Conservation (phyloP, 1,284 basidiomycete species). For the Cutaneotrichosporon arboriforme region DNA sequence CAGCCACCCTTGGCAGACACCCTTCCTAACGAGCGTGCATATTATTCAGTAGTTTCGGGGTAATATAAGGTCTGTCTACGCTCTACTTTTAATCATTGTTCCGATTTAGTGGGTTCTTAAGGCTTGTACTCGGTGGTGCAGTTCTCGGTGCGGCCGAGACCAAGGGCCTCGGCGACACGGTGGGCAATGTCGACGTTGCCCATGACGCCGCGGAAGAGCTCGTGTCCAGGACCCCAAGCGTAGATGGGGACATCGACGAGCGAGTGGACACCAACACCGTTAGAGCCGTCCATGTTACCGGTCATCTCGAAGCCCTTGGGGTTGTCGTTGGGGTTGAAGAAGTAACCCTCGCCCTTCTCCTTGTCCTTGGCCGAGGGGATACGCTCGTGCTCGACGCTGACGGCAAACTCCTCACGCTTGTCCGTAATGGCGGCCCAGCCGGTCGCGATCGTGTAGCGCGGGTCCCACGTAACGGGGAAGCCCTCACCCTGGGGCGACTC, state of each 20-base stretch:
- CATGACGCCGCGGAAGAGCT: slow-evolving; percentile 46
- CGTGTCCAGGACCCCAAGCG: slow-evolving; percentile 46
- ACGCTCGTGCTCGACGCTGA: slow-evolving; percentile 37
- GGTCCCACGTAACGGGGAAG: slow-evolving; percentile 49
- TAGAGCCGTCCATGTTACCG: slow-evolving; percentile 39
- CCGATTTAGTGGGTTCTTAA: slow-evolving; percentile 14
- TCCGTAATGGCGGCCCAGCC: slow-evolving; percentile 46
- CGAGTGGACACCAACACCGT: slow-evolving; percentile 47
- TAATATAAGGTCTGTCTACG: too few species aligned
- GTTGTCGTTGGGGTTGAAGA: slow-evolving; percentile 46
- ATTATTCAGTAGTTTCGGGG: too few species aligned
- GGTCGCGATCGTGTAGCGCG: slow-evolving; percentile 46
- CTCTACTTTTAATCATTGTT: not conserved
- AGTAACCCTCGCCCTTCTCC: slow-evolving; percentile 24
- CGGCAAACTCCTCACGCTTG: slow-evolving; percentile 39
- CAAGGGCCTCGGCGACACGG: slow-evolving; percentile 43
- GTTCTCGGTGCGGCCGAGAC: slow-evolving; percentile 36
- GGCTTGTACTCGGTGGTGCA: slow-evolving; percentile 32
- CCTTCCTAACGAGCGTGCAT: too few species aligned
- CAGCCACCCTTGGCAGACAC: too few species aligned
- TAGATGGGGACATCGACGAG: slow-evolving; percentile 47
- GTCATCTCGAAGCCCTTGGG: slow-evolving; percentile 43
- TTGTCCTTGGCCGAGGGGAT: slow-evolving; percentile 35
- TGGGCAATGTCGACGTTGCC: slow-evolving; percentile 43
- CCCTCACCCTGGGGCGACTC: slow-evolving; percentile 35